phyloP scores from a whole-genome alignment of 2,329 filamentous ascomycete species.

The Colletotrichum falcatum region DNA sequence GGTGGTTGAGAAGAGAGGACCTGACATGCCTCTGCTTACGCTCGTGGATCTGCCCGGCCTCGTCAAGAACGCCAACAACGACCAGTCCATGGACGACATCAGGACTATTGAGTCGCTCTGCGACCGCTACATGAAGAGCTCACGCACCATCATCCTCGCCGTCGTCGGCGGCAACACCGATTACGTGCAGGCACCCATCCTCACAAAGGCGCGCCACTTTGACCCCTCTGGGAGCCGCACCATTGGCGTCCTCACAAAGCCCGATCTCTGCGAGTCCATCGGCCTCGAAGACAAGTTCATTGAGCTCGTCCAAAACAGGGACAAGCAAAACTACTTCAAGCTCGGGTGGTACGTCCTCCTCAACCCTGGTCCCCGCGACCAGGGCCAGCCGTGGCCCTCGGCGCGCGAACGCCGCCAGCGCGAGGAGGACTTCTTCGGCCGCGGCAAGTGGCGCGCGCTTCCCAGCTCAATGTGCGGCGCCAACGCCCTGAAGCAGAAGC shows the following conservation, averaged over 20 bases:
- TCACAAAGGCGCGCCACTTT: constrained; percentile 63
- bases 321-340: constrained; percentile 62
- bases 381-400: constrained; percentile 58
- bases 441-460: constrained; percentile 61
- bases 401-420: constrained; percentile 55
- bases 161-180: constrained; percentile 68
- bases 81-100: constrained; percentile 65
- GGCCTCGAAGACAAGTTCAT: constrained; percentile 67
- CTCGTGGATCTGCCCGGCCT: constrained; percentile 72
- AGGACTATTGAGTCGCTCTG: constrained; percentile 64
- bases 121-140: constrained; percentile 67
- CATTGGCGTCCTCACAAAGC: constrained; percentile 65
- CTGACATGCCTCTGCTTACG: constrained; percentile 69
- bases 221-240: constrained; percentile 62
- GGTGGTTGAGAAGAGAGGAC: constrained; percentile 69
- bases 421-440: constrained; percentile 62
- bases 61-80: constrained; percentile 64
- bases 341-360: constrained; percentile 65
- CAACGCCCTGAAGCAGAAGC: constrained; percentile 59
- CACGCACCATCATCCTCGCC: constrained; percentile 66
- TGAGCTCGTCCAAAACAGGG: constrained; percentile 63
- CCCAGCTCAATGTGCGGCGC: constrained; percentile 62
- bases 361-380: constrained; percentile 59
- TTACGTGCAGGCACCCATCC: constrained; percentile 64
- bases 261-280: constrained; percentile 64